A percentile compares a stretch with the other conserved stretches of the same genome.
Conservation (phyloP, 2,329 filamentous ascomycete genomes). For the Xenoacremonium recifei region DNA sequence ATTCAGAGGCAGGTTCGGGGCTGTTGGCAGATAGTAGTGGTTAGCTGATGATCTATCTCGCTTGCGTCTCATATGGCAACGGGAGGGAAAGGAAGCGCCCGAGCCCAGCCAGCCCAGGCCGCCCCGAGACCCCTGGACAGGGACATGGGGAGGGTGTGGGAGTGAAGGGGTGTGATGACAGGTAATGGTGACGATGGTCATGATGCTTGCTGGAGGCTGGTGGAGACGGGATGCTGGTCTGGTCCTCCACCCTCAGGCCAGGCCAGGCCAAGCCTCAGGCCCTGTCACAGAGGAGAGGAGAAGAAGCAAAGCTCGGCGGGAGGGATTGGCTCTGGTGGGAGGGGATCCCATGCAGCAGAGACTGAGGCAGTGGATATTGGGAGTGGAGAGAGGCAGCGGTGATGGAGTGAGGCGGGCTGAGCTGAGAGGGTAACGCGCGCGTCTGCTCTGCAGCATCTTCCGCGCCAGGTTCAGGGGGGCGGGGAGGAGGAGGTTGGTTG, state of each 20-base stretch:
- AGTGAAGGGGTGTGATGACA: too few species aligned
- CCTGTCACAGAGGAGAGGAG: slow-evolving; percentile 14
- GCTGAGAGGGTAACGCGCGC: too few species aligned
- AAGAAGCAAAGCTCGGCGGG: slow-evolving; percentile 25
- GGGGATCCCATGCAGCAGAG: slow-evolving; percentile 14
- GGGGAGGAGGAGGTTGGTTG: slow-evolving; percentile 4
- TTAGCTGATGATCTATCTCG: slow-evolving; percentile 29
- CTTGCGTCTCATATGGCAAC: slow-evolving; percentile 32
- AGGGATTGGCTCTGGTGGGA: slow-evolving; percentile 14
- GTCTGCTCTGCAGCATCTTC: slow-evolving; percentile 8
- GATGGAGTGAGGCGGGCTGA: slow-evolving; percentile 13
- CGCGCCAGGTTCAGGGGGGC: slow-evolving; percentile 11
- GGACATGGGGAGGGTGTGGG: too few species aligned
- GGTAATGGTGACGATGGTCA: too few species aligned
- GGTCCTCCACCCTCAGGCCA: slow-evolving; percentile 22
- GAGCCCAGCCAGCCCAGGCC: slow-evolving; percentile 6
- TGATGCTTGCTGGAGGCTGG: too few species aligned
- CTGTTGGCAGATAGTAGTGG: slow-evolving; percentile 29
- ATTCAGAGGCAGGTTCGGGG: slow-evolving; percentile 41
- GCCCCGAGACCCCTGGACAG: slow-evolving; percentile 16
- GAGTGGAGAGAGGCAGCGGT: slow-evolving; percentile 16
- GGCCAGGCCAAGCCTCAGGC: slow-evolving; percentile 26
- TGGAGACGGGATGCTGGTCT: too few species aligned
- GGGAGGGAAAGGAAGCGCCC: slow-evolving; percentile 12
- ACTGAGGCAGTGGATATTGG: slow-evolving; percentile 16